A percentile compares a stretch with the other conserved stretches of the same genome.
Conservation (phyloP, 2,329 filamentous ascomycete species). For the Colletotrichum sp. region DNA sequence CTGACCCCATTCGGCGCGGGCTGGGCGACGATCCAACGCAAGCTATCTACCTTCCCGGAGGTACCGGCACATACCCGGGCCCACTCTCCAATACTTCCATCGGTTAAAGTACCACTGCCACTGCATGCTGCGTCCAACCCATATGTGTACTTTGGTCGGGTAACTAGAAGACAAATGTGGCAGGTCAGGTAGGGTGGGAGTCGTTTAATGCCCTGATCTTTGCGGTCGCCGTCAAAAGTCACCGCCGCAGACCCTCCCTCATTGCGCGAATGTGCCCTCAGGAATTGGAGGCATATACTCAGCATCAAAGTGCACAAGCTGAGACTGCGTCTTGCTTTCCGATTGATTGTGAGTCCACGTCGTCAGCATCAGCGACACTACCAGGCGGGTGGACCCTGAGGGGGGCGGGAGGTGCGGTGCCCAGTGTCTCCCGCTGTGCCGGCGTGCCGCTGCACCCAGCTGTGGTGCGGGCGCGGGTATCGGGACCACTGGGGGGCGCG, state of each 20-base stretch:
- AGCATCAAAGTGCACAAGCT: neutral
- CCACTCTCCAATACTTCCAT: neutral
- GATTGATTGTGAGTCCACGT: neutral
- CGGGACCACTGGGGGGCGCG: slow-evolving; percentile 11
- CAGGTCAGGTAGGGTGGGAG: neutral
- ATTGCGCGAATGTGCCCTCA: neutral
- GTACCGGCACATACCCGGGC: neutral
- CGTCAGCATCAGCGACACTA: neutral
- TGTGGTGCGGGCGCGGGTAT: slow-evolving; percentile 11
- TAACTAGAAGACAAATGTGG: neutral
- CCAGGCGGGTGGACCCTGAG: neutral
- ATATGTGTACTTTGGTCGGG: neutral
- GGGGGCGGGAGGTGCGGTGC: neutral
- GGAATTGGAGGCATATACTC: neutral
- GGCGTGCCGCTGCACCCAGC: neutral
- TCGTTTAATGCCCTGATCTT: neutral
- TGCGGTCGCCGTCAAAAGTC: neutral
- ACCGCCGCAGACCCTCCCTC: neutral
- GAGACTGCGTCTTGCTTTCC: neutral
- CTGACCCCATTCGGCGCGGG: neutral
- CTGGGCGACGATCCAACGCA: neutral
- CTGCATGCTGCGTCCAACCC: neutral
- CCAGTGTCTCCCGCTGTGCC: neutral
- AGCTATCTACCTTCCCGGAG: neutral
- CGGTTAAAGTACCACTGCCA: neutral